phyloP scores from a whole-genome alignment of 495 filamentous ascomycete species.

The Daldinia grandis region DNA sequence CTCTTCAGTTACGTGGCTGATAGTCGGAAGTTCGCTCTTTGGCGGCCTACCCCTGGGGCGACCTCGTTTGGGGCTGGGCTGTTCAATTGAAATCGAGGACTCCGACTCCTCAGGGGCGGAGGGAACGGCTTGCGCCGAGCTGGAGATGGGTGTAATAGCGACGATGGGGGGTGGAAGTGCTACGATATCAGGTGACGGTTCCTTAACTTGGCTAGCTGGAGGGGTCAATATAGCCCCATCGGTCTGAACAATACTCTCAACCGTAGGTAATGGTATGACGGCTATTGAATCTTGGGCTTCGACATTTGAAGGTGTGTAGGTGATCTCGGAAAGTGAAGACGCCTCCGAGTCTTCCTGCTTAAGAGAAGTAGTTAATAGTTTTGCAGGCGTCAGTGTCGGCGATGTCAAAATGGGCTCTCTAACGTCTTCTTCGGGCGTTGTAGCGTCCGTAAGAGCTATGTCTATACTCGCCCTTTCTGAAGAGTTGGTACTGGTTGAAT shows the following conservation, averaged over 20 bases:
- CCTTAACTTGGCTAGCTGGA: constrained; percentile 9
- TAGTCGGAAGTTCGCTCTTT: constrained; percentile 13
- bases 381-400: constrained; percentile 50
- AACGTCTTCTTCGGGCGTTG: constrained; percentile 52
- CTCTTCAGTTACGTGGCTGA: constrained; percentile 10
- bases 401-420: constrained; percentile 48
- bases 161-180: not conserved
- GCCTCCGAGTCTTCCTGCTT: constrained; percentile 46
- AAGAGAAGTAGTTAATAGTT: constrained; percentile 30
- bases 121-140: not conserved
- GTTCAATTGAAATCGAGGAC: not conserved
- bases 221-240: constrained; percentile 2
- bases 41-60: constrained; percentile 31
- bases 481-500: constrained; percentile 35
- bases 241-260: constrained; percentile 5
- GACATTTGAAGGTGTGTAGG: constrained; percentile 34
- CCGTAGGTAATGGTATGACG: constrained; percentile 28
- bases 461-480: constrained; percentile 40
- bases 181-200: constrained; percentile 4
- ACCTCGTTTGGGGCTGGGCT: constrained; percentile 25
- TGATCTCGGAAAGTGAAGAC: constrained; percentile 38
- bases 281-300: constrained; percentile 34
- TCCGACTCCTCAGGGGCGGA: not conserved
- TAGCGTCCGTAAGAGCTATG: constrained; percentile 50
- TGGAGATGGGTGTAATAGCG: not conserved